Percentiles rank a stretch among this genome's conserved stretches.
Evolutionary conservation across 2,329 filamentous ascomycete species (phyloP).

Genomic region (Sporothrix curviconia): DNA sequence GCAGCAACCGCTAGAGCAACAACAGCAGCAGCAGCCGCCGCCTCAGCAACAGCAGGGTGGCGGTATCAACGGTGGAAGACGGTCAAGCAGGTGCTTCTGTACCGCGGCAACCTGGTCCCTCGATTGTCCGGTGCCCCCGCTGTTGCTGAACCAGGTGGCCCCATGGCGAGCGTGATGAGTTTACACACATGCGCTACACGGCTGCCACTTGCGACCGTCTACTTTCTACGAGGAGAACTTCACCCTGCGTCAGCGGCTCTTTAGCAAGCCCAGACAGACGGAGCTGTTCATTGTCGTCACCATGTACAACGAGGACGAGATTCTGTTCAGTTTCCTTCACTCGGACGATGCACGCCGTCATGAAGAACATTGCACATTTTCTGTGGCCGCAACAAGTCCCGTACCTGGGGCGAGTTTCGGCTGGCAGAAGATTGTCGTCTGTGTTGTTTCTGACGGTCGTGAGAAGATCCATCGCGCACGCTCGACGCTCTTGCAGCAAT

Average conservation of each 20-base stretch:
- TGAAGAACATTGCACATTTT: slow-evolving; percentile 99
- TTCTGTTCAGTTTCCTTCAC: slow-evolving; percentile 94
- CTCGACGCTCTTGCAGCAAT: slow-evolving; percentile 83
- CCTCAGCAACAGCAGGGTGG: slow-evolving; percentile 32
- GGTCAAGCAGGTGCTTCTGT: slow-evolving; percentile 95
- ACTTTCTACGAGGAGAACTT: slow-evolving; percentile 86
- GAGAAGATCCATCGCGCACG: slow-evolving; percentile 92
- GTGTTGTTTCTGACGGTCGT: slow-evolving; percentile 93
- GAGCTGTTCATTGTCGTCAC: slow-evolving; percentile 95
- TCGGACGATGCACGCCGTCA: slow-evolving; percentile 90
- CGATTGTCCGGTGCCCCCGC: slow-evolving; percentile 89
- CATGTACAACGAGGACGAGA: slow-evolving; percentile 99
- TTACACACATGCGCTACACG: slow-evolving; percentile 87
- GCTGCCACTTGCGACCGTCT: slow-evolving; percentile 86
- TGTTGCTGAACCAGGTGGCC: slow-evolving; percentile 79
- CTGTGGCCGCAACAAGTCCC: slow-evolving; percentile 85
- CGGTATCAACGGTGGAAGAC: slow-evolving; percentile 90
- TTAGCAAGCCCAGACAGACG: slow-evolving; percentile 85
- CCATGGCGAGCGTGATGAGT: slow-evolving; percentile 86
- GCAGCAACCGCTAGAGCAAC: slow-evolving; percentile 22
- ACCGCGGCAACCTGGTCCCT: slow-evolving; percentile 94
- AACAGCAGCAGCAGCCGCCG: slow-evolving; percentile 35
- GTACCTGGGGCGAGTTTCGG: slow-evolving; percentile 97
- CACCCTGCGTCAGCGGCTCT: slow-evolving; percentile 82
- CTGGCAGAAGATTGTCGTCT: slow-evolving; percentile 99